These are phyloP conservation scores for Guillardia theta DNA, from an alignment of 78 protist species.

Conservation along the genomic window DNA sequence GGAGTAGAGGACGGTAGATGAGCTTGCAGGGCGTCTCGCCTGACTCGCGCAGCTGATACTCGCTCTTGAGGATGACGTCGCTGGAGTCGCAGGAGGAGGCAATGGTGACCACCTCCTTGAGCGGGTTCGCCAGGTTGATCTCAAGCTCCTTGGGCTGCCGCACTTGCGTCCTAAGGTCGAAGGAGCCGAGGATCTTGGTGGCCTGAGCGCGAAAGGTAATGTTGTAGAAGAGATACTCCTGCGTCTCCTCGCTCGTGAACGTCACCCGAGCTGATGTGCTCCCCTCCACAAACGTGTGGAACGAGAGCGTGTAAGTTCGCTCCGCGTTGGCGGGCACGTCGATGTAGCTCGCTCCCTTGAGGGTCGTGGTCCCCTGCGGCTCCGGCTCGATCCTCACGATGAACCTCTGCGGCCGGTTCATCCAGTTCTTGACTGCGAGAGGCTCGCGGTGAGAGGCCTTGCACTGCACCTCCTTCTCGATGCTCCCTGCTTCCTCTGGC, in stretches of 20 bases:
- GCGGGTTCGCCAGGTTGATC: slow-evolving; percentile 66
- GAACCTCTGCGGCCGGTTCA: slow-evolving; percentile 67
- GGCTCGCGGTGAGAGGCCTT: not conserved
- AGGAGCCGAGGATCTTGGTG: not conserved
- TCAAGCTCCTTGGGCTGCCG: slow-evolving; percentile 49
- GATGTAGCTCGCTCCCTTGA: slow-evolving; percentile 54
- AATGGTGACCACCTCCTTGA: not conserved
- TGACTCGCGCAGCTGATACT: not conserved
- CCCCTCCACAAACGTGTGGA: slow-evolving; percentile 58
- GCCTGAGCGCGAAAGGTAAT: slow-evolving; percentile 42
- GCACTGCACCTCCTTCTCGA: not conserved
- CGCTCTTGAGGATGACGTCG: not conserved
- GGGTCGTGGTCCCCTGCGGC: not conserved
- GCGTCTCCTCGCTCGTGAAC: slow-evolving; percentile 60
- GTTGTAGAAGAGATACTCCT: slow-evolving; percentile 58
- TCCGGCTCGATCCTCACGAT: slow-evolving; percentile 24
- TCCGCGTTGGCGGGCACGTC: slow-evolving; percentile 64
- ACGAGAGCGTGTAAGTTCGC: slow-evolving; percentile 49
- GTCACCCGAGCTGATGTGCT: not conserved
- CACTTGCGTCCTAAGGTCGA: slow-evolving; percentile 56
- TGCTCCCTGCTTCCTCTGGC: slow-evolving; percentile 35
- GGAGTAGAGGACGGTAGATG: slow-evolving; percentile 64
- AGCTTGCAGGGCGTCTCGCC: not conserved
- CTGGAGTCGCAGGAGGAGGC: not conserved
- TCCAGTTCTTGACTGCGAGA: slow-evolving; percentile 71